Evolutionary conservation across 1,284 basidiomycete species (phyloP), one percentile per base, ranked within the genome.

Genomic region (Neolentinus lepideus): DNA sequence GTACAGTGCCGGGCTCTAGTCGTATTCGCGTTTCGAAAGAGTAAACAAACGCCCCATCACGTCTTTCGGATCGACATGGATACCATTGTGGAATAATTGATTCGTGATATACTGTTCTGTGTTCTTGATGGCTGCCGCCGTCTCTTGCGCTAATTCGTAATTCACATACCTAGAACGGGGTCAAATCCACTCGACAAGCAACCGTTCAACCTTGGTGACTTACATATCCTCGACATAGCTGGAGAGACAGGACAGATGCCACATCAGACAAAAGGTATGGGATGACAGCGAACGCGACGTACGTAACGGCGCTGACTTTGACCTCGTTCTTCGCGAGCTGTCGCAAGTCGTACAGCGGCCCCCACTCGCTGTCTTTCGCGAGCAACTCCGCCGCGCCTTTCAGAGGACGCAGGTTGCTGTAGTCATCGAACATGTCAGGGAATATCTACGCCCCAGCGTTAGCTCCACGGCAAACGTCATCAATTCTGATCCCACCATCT

Each of bases 41-140:
- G 72, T 64, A 60, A 79, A 77, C 47, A 80, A 61, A 25, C 63
- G 69, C 56, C 70, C 68, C 61, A 78, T 63, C 11, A 80, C 71
- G 54, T 74, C 71, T 52, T 69, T 69, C 6, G 72, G 55, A 46
- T 78, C 74, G 45, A 63, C 63, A 21, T 68, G 63, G 55, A 79
- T 60, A 3, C 73, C 77, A 56, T 74, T 67, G 58, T 79, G 78
- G 53, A 71, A 63, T 43, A 76, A 67, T 60, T 76, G 75, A 60
- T 79, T 80, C 29, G 77, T 79, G 58, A 80, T 77, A 56, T 76
- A 78, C 62, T 79, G 77, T 59, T 79, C 76, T 38, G 71, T 68
- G 57, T 75, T 76, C 62, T 68, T 70, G 57, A 80, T 73, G 54
- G 66, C 69, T 4, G 66, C 59, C 2, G 73, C 77, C 29, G 29